phyloP scores from a whole-genome alignment of 139 green algal genomes.

The Volvox reticuliferus region DNA sequence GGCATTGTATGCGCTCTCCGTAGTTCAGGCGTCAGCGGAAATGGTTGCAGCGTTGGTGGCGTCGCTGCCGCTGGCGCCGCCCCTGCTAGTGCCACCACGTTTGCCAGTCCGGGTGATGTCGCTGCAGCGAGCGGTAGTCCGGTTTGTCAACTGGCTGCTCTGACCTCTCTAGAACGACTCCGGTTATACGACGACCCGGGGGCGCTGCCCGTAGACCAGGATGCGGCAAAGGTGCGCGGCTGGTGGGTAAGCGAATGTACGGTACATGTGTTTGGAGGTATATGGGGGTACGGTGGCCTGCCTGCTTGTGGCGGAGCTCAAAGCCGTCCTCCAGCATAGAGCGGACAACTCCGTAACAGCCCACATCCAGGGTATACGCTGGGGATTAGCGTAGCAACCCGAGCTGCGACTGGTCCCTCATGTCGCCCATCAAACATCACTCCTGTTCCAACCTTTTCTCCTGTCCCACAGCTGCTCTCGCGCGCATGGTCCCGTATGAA shows the following conservation, averaged over 20 bases:
- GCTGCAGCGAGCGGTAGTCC: neutral
- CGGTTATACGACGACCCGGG: constrained; percentile 32
- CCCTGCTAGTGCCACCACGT: neutral
- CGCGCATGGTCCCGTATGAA: neutral
- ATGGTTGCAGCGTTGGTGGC: neutral
- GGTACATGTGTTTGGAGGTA: no score
- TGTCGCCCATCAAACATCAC: neutral
- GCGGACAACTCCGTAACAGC: no score
- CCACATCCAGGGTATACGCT: no score
- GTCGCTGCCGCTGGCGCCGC: neutral
- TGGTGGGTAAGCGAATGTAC: neutral
- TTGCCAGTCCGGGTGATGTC: neutral
- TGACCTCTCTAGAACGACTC: constrained; percentile 15
- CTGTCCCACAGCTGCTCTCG: neutral
- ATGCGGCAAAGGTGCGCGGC: neutral
- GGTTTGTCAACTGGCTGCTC: neutral
- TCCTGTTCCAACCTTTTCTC: neutral
- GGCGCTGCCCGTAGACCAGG: constrained; percentile 3
- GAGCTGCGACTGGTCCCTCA: no score
- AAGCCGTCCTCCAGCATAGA: no score
- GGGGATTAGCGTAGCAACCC: no score
- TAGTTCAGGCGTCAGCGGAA: neutral
- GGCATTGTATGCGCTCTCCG: no score
- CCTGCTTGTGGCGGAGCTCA: no score
- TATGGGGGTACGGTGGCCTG: no score